phyloP scores from a whole-genome alignment of 177 flowering plant genomes.

The Vitis hybrid region DNA sequence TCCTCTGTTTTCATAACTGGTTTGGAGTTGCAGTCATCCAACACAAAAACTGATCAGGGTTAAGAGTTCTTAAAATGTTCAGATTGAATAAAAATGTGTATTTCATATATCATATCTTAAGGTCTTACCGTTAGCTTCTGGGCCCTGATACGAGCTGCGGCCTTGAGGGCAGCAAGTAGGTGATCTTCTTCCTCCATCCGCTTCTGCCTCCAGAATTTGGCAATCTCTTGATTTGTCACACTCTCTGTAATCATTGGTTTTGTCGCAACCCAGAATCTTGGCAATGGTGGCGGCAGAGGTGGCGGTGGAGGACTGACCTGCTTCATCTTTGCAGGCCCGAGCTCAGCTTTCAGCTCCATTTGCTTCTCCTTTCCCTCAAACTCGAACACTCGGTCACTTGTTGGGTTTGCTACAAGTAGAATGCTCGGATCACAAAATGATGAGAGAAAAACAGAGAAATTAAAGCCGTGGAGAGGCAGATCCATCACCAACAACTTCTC shows the following conservation, averaged over 20 bases:
- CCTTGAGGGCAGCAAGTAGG: slow-evolving; percentile 72
- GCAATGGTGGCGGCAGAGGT: slow-evolving; percentile 31
- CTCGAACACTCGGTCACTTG: neutral
- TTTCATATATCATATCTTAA: neutral
- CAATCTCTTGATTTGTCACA: slow-evolving; percentile 73
- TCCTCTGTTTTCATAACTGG: too few species aligned
- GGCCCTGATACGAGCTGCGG: slow-evolving; percentile 75
- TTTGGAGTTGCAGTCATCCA: too few species aligned
- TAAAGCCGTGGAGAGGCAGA: neutral
- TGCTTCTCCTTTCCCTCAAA: slow-evolving; percentile 25
- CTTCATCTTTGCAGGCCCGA: neutral
- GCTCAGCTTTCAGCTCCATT: slow-evolving; percentile 15
- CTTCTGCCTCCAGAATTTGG: slow-evolving; percentile 67
- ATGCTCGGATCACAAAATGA: neutral
- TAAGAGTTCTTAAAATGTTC: too few species aligned
- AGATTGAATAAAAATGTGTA: neutral
- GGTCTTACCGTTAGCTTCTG: slow-evolving; percentile 55
- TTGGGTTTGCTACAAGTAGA: neutral
- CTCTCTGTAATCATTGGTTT: slow-evolving; percentile 21
- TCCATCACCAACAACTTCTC: slow-evolving; percentile 4
- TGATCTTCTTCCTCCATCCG: slow-evolving; percentile 79
- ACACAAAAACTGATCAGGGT: too few species aligned
- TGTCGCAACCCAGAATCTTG: slow-evolving; percentile 12
- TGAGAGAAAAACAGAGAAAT: neutral
- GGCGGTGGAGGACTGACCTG: slow-evolving; percentile 27